phyloP scores from a whole-genome alignment of 192 early-diverging fungal species.

The Oehlia diaphana region DNA sequence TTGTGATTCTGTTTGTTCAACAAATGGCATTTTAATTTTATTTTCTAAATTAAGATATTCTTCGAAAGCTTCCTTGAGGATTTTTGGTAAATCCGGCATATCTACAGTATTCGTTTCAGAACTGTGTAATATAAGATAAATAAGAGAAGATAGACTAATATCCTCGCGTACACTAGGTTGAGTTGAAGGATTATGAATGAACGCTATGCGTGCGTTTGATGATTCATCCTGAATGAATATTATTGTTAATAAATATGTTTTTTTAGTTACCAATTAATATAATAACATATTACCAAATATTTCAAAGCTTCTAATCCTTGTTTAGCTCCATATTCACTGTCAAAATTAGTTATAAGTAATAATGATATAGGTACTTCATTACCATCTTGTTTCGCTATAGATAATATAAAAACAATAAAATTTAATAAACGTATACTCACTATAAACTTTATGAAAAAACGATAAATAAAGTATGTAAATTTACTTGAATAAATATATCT shows the following conservation, averaged over 20 bases:
- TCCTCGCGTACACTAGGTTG: background rate
- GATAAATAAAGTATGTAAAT: background rate
- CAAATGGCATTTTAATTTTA: background rate
- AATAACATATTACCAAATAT: constrained; percentile 37
- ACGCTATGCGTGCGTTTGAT: constrained; percentile 42
- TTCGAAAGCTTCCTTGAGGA: background rate
- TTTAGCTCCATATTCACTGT: constrained; percentile 46
- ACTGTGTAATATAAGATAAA: constrained; percentile 17
- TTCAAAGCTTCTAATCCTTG: constrained; percentile 53
- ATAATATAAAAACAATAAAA: background rate
- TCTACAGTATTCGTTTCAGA: background rate
- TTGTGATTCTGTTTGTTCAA: background rate
- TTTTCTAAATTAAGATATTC: background rate
- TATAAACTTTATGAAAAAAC: background rate
- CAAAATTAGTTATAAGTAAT: constrained; percentile 60
- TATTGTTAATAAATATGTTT: background rate
- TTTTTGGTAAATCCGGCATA: background rate
- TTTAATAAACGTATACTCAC: background rate
- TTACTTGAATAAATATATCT: constrained; percentile 22
- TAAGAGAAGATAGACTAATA: background rate
- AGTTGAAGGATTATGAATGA: constrained; percentile 53
- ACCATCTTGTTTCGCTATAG: background rate
- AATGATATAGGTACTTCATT: constrained; percentile 35
- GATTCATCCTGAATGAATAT: constrained; percentile 31
- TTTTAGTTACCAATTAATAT: background rate